Percentiles rank a stretch among this genome's conserved stretches.
Conservation (phyloP, 2,329 filamentous ascomycete species). For the Emergomyces pasteurianus region DNA sequence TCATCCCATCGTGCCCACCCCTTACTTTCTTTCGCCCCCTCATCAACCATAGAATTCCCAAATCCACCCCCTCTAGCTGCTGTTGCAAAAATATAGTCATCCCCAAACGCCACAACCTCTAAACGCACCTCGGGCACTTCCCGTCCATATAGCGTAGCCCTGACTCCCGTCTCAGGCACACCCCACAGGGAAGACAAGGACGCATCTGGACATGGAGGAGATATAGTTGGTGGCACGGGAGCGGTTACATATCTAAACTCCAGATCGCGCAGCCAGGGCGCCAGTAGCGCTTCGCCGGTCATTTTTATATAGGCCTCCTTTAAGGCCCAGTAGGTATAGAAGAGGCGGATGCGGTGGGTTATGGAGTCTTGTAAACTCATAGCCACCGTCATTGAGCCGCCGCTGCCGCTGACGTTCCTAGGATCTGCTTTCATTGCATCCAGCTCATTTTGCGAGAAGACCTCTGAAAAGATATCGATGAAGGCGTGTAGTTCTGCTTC, state of each 20-base stretch:
- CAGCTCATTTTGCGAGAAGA: slow-evolving; percentile 46
- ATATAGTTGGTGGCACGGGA: slow-evolving; percentile 19
- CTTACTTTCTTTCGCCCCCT: background rate
- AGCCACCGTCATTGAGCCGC: background rate
- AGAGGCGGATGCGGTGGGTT: slow-evolving; percentile 47
- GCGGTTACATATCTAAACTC: slow-evolving; percentile 49
- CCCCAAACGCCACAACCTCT: slow-evolving; percentile 47
- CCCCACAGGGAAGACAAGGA: slow-evolving; percentile 27
- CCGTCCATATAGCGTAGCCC: slow-evolving; percentile 38
- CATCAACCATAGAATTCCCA: slow-evolving; percentile 12
- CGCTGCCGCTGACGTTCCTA: background rate
- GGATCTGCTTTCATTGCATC: slow-evolving; percentile 40
- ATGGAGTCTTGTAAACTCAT: slow-evolving; percentile 29
- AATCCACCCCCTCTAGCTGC: slow-evolving; percentile 34
- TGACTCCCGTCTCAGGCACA: slow-evolving; percentile 29
- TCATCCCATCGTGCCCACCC: slow-evolving; percentile 24
- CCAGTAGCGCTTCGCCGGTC: slow-evolving; percentile 51
- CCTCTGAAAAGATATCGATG: slow-evolving; percentile 47
- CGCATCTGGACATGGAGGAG: background rate
- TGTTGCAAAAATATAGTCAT: slow-evolving; percentile 47
- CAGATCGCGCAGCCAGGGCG: slow-evolving; percentile 47
- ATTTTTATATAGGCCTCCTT: slow-evolving; percentile 59
- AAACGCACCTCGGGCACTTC: slow-evolving; percentile 42
- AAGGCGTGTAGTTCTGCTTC: slow-evolving; percentile 43
- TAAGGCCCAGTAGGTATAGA: slow-evolving; percentile 53